Base-by-base conservation (phyloP, 345 rosid genomes). In the Clarkia xantiana region DNA sequence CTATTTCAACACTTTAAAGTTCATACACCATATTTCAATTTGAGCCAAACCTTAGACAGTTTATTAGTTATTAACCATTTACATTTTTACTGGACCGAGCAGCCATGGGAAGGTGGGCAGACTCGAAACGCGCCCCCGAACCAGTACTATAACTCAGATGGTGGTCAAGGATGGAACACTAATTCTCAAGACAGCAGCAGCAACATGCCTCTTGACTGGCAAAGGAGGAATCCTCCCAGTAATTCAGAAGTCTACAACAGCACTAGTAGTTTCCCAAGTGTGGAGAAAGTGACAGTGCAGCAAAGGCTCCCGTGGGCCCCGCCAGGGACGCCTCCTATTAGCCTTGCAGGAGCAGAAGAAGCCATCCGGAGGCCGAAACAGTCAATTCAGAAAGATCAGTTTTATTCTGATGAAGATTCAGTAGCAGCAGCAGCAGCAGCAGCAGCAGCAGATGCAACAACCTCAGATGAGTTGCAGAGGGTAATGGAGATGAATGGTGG, bases 301-400 rank as follows among this genome's bases (percentile, higher is more conserved):
- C 36, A 29, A 29, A 29, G 66, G 63, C 80, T 82, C 14, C 34
- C 79, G 23, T 91, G 96, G 96, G 94, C 84, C 59, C 98, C 96
- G 36, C 98, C 98, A 19, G 94, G 70, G 65, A 83, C 94, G 42
- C 98, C 96, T 11, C 94, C 96, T 54, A 83, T 91, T 52, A 94
- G 69, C 43, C 84, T 91, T 82, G 55, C 93, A 23, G 94, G 78
- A 72, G 96, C 96, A 54, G 98, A 84, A 10, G 94, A 91, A 73
- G 98, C 96, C 67, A 91, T 91, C 40, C 69, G 90, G 15, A 77
- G 84, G 42, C 94, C 94, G 10, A 86, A 84, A 67, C 65, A 69
- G 61, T 51, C 64, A 4, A 72, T 68, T 59, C 77, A 62, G 52
- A 76, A 63, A 55, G 97, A 90, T 64, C 79, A 71, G 55, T 57